Evolutionary conservation across 768 basidiomycete genomes (phyloP), one percentile per base, ranked within the genome.

Genomic region (Lactifluus pinguis): DNA sequence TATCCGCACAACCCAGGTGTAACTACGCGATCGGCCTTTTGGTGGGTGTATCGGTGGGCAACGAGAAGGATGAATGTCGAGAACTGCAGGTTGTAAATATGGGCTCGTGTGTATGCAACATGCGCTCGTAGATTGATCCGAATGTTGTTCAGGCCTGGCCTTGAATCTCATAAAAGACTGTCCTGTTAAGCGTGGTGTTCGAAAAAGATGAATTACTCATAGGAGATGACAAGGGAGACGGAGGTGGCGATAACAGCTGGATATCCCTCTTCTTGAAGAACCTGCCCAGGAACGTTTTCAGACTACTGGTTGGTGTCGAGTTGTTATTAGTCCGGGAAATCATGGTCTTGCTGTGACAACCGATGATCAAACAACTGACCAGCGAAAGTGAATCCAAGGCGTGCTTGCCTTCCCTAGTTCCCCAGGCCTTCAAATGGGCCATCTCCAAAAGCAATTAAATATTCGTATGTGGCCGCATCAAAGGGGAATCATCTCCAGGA

Each of bases 251-350:
- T 57, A n/a, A 69, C 64, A 34, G 70, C 60, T 49, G 55, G 17
- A 8, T 67, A 32, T 73, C 74, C 66, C 79, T 83, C 67, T 79
- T 82, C 69, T 81, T 86, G 76, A 92, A 92, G 38, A 91, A 73
- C 68, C 81, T 86, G 30, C 84, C 79, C 64, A 91, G 87, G 19
- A 92, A 60, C 59, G 73, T 80, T 63, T 82, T 85, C 21, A 81
- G 74, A 61, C 84, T 80, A 60, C 69, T 66, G 65, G 75, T 61
- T 61, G 72, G 51, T 6, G 64, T 60, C 32, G 32, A 29, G 11
- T 53, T 54, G 75, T 67, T 50, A 57, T 70, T 66, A 42, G 67
- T 59, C 53, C 59, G 60, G 25, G 25, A 25, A 25, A n/a, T 25
- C 25, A 25, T 25, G 25, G 34, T 36, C 34, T 36, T 36, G 34